Evolutionary conservation across 2,329 filamentous ascomycete genomes (phyloP).

Genomic region (Cladophialophora immunda): DNA sequence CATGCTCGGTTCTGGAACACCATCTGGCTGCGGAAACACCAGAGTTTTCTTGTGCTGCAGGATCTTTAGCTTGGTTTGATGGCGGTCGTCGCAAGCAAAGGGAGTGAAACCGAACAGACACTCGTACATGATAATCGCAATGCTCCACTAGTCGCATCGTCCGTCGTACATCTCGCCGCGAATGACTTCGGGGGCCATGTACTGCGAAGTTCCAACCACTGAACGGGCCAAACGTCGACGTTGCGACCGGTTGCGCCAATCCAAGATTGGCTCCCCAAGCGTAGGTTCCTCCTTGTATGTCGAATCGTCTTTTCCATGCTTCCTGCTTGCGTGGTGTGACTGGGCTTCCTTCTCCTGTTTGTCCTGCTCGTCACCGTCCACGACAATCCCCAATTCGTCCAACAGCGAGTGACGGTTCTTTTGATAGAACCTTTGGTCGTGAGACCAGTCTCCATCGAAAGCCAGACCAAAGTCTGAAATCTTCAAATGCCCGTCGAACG

Average conservation of each 20-base stretch:
- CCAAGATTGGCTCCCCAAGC: slow-evolving; percentile 63
- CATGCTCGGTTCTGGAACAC: slow-evolving; percentile 52
- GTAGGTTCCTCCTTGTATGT: slow-evolving; percentile 25
- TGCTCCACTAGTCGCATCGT: slow-evolving; percentile 95
- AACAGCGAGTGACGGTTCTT: slow-evolving; percentile 82
- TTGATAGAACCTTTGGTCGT: slow-evolving; percentile 86
- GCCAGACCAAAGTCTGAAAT: slow-evolving; percentile 96
- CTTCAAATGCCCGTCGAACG: slow-evolving; percentile 85
- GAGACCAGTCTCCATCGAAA: slow-evolving; percentile 94
- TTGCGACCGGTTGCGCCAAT: slow-evolving; percentile 74
- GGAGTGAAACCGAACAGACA: slow-evolving; percentile 92
- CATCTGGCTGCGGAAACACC: slow-evolving; percentile 69
- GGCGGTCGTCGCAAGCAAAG: slow-evolving; percentile 81
- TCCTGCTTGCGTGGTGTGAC: slow-evolving; percentile 18
- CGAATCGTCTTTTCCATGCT: slow-evolving; percentile 15
- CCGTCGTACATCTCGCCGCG: slow-evolving; percentile 84
- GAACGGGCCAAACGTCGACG: slow-evolving; percentile 80
- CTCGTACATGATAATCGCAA: slow-evolving; percentile 93
- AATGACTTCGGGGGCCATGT: slow-evolving; percentile 97
- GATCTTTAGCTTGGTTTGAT: slow-evolving; percentile 87
- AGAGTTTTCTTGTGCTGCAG: slow-evolving; percentile 76
- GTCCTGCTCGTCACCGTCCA: slow-evolving; percentile 79
- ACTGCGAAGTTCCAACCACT: slow-evolving; percentile 93
- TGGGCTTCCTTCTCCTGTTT: slow-evolving; percentile 58
- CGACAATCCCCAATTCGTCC: slow-evolving; percentile 75